A percentile compares a stretch with the other conserved stretches of the same genome.
Conservation (phyloP, 805 yeast genomes). For the Candida takata region DNA sequence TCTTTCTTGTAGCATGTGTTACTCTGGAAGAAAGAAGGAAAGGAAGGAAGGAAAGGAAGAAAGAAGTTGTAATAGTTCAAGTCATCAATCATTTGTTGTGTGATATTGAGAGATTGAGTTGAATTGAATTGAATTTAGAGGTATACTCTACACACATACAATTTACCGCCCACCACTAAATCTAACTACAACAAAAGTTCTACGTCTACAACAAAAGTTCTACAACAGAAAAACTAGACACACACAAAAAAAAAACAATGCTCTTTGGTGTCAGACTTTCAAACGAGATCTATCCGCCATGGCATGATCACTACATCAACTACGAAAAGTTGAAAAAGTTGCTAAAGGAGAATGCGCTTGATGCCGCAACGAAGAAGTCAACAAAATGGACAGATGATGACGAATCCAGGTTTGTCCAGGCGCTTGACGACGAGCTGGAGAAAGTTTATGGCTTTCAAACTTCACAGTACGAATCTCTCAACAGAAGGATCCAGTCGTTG, state of each 20-base stretch:
- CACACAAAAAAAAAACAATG: conserved; percentile 38
- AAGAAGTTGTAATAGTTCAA: no score
- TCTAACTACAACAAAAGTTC: no score
- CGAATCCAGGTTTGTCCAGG: conserved; percentile 61
- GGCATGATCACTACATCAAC: conserved; percentile 70
- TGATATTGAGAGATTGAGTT: no score
- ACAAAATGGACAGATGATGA: conserved; percentile 62
- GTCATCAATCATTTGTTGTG: no score
- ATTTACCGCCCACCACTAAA: no score
- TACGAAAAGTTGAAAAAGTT: conserved; percentile 61
- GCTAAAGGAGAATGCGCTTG: conserved; percentile 58
- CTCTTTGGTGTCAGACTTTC: conserved; percentile 79
- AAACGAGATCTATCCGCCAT: conserved; percentile 78
- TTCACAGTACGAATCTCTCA: conserved; percentile 60
- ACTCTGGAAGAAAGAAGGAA: no score
- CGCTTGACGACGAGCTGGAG: conserved; percentile 63
- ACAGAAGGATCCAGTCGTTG: conserved; percentile 53
- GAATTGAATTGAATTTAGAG: no score
- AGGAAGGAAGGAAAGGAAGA: no score
- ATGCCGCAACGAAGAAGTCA: conserved; percentile 17
- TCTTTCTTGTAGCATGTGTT: no score
- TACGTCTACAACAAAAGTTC: no score
- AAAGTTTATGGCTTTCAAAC: conserved; percentile 71
- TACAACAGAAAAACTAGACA: not conserved
- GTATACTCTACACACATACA: no score